Conservation (phyloP, 2,329 filamentous ascomycete genomes). For the Diaporthe sp. region DNA sequence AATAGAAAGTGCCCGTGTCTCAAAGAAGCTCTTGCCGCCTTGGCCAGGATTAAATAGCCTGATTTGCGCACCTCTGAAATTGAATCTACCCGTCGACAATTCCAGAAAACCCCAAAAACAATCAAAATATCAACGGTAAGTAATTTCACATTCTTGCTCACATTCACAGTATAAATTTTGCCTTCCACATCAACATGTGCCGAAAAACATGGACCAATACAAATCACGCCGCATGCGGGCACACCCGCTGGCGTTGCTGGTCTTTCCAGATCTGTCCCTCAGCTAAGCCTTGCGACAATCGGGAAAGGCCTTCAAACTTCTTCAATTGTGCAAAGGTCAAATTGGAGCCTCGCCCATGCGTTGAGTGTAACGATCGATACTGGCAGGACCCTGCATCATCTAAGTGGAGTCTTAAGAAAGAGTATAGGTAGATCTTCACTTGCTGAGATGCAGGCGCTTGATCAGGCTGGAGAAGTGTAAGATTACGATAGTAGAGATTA, state of each 20-base stretch:
- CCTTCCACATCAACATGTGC: neutral
- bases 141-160: too few species aligned
- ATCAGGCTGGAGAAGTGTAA: too few species aligned
- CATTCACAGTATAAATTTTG: too few species aligned
- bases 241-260: neutral
- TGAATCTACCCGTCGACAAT: neutral
- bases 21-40: neutral
- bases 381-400: neutral
- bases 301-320: neutral
- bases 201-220: neutral
- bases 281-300: neutral
- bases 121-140: neutral
- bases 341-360: neutral
- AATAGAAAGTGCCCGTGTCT: neutral
- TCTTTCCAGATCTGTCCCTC: conserved; percentile 1
- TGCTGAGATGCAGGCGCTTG: too few species aligned
- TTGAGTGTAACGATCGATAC: neutral
- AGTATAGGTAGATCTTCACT: too few species aligned
- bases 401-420: neutral
- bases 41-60: too few species aligned
- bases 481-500: too few species aligned
- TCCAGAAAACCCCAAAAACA: neutral
- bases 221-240: neutral
- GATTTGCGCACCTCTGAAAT: neutral
- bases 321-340: neutral